A percentile compares a stretch with the other conserved stretches of the same genome.
Evolutionary conservation across 345 rosid species (phyloP).

Genomic region (Camelina neglecta): DNA sequence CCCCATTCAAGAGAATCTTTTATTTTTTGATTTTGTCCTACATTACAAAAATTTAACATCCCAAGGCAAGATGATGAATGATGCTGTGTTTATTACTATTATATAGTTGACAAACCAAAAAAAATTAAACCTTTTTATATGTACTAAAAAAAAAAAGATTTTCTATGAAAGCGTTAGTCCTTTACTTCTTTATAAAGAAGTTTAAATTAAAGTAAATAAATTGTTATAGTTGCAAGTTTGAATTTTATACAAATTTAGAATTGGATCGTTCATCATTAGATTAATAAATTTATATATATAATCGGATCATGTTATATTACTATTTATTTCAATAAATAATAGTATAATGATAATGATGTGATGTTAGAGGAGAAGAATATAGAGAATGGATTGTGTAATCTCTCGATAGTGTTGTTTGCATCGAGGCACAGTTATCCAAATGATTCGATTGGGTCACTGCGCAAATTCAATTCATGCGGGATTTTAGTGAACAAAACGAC

Average conservation of each 20-base stretch:
- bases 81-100: neutral
- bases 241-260: too few relatives aligned
- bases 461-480: constrained; percentile 42
- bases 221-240: too few relatives aligned
- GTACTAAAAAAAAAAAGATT: too few relatives aligned
- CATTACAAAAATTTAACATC: constrained; percentile 29
- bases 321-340: too few relatives aligned
- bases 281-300: too few relatives aligned
- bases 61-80: constrained; percentile 29
- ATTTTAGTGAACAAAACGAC: constrained; percentile 42
- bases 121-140: neutral
- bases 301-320: too few relatives aligned
- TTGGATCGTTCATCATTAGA: too few relatives aligned
- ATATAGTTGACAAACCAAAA: neutral
- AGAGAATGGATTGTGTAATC: constrained; percentile 26
- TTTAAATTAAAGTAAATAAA: too few relatives aligned
- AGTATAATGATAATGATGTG: neutral
- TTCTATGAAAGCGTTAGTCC: neutral
- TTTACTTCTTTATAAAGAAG: neutral
- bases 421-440: constrained; percentile 38
- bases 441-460: constrained; percentile 37
- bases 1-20: constrained; percentile 11
- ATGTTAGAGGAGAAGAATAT: neutral
- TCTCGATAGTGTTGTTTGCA: constrained; percentile 33
- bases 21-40: constrained; percentile 6